Conservation (phyloP, 2,329 filamentous ascomycete genomes). For the Clarireedia homoeocarpa region DNA sequence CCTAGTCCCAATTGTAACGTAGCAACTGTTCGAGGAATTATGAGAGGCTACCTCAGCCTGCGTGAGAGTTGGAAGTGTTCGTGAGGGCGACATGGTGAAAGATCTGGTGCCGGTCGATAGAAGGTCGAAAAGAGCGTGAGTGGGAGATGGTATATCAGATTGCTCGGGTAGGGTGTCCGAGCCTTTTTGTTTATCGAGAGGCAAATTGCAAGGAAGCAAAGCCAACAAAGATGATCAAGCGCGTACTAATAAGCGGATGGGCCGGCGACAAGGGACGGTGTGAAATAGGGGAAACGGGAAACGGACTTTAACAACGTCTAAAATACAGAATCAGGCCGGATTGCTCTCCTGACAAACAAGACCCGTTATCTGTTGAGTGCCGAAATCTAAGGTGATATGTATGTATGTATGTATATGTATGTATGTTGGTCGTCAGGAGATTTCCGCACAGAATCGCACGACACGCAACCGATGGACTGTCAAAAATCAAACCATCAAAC, state of each 20-base stretch:
- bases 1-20: constrained; percentile 80
- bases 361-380: too few relatives aligned
- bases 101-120: not conserved
- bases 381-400: too few relatives aligned
- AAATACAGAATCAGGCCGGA: too few relatives aligned
- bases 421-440: too few relatives aligned
- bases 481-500: too few relatives aligned
- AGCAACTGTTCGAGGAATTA: constrained; percentile 76
- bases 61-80: constrained; percentile 76
- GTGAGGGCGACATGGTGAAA: constrained; percentile 60
- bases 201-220: constrained; percentile 1
- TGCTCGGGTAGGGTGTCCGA: not conserved
- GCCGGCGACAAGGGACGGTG: not conserved
- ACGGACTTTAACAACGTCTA: not conserved
- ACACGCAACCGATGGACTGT: too few relatives aligned
- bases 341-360: too few relatives aligned
- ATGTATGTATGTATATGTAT: too few relatives aligned
- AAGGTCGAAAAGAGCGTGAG: not conserved
- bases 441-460: too few relatives aligned
- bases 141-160: not conserved
- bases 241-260: not conserved
- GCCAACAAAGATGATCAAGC: not conserved
- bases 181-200: not conserved
- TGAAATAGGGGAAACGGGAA: not conserved
- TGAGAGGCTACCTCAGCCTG: constrained; percentile 73